Evolutionary conservation across 2,329 filamentous ascomycete genomes (phyloP).

Genomic region (Botrytis cinerea): DNA sequence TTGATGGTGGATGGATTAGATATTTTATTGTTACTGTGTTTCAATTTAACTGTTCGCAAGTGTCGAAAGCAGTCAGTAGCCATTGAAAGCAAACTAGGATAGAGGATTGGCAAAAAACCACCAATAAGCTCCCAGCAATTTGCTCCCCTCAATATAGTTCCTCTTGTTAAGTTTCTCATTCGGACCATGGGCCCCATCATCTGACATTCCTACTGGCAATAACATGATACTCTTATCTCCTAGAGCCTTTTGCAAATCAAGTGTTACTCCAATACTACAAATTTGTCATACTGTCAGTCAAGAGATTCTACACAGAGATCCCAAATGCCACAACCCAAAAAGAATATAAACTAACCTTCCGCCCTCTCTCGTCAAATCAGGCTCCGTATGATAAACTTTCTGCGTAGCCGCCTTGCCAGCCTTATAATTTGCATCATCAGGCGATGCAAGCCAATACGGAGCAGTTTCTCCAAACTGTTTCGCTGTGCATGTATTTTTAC

Average conservation of each 20-base stretch:
- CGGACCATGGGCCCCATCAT: conserved; percentile 15
- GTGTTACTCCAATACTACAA: conserved; percentile 9
- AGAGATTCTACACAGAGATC: background rate
- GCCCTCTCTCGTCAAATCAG: conserved; percentile 20
- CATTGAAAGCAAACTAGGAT: background rate
- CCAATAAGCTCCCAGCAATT: conserved; percentile 19
- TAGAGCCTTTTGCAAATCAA: conserved; percentile 12
- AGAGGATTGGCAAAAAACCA: conserved; percentile 15
- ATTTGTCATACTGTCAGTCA: background rate
- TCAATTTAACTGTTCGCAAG: background rate
- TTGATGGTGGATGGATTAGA: no score
- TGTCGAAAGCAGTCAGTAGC: no score
- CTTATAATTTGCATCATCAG: conserved; percentile 1
- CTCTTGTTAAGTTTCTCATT: conserved; percentile 17
- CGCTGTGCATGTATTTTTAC: conserved; percentile 6
- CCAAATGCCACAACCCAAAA: background rate
- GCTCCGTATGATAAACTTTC: conserved; percentile 4
- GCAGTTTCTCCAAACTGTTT: background rate
- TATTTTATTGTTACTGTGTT: no score
- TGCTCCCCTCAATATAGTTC: conserved; percentile 18
- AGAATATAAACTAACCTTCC: conserved; percentile 2
- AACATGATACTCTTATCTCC: conserved; percentile 21
- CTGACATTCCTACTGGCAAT: conserved; percentile 15
- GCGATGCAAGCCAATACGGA: background rate
- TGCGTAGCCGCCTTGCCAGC: conserved; percentile 11